phyloP scores from a whole-genome alignment of 148 eudicot species.

The Cornus florida region DNA sequence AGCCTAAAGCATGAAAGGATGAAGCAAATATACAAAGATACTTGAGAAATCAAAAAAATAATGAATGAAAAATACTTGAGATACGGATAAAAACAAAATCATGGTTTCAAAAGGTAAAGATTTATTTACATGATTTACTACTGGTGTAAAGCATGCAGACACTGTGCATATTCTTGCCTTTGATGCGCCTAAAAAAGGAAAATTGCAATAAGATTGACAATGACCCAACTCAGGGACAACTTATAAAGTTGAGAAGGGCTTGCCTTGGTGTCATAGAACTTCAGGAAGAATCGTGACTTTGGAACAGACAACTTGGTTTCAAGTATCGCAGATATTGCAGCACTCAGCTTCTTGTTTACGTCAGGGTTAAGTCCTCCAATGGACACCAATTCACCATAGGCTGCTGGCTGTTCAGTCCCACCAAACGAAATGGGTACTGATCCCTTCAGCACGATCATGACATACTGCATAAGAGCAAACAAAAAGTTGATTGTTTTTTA shows the following conservation, averaged over 20 bases:
- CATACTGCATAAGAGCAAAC: constrained; percentile 58
- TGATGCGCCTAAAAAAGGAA: constrained; percentile 68
- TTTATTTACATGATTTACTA: constrained; percentile 63
- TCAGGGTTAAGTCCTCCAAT: constrained; percentile 80
- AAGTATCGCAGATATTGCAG: constrained; percentile 72
- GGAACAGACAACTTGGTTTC: constrained; percentile 79
- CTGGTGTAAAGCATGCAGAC: constrained; percentile 98
- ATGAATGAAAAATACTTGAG: no score
- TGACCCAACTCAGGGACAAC: constrained; percentile 3
- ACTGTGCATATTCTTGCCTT: constrained; percentile 80
- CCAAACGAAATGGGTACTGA: constrained; percentile 93
- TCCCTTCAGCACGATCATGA: constrained; percentile 92
- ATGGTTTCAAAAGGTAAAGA: constrained; percentile 26
- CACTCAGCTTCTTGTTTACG: constrained; percentile 89
- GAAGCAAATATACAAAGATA: neutral
- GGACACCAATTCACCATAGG: constrained; percentile 89
- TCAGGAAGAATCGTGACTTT: constrained; percentile 72
- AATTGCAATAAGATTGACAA: constrained; percentile 44
- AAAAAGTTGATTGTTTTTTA: neutral
- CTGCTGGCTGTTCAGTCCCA: constrained; percentile 94
- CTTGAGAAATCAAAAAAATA: neutral
- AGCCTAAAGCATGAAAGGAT: neutral
- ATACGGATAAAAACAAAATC: constrained; percentile 5
- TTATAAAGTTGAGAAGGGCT: constrained; percentile 19
- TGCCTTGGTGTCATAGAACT: constrained; percentile 88